Base-by-base conservation (phyloP, 2,329 filamentous ascomycete species). In the Sporothrix humicola region DNA sequence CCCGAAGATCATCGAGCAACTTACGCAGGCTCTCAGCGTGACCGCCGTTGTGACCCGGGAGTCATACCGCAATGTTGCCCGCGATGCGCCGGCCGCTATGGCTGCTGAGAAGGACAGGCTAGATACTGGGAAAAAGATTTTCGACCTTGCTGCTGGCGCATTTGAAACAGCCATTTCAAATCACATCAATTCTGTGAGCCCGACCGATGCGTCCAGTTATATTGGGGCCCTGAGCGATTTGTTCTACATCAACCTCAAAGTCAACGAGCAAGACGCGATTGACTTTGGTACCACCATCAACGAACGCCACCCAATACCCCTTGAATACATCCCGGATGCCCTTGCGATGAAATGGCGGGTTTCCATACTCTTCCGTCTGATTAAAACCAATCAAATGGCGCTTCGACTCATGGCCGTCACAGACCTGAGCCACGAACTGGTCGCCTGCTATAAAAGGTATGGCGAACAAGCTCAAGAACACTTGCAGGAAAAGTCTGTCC, bases 381-480 rank as follows among this genome's bases (percentile, higher is more conserved):
- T 98, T 71, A 90, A 88, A 78, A 95, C 93, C 73, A 91, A 93
- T 50, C 93, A 95, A 78, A 97, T 98, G 94, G 93, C 97, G 79
- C 85, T 98, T 52, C 91, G 95, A 52, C 92, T 97, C 13, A 87
- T 89, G 79, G 94, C 93, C 23, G 90, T 95, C 69, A 88, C 89
- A n/a, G 85, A 84, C 23, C 91, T 98, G 88, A 92, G 93, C 76
- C 80, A 79, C 9, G 90, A 93, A 44, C 85, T 98, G 50, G 87
- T 97, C 9, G 79, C 81, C 0, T 84, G 93, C 31, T 96, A 90
- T 86, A 88, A 86, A 73, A 84, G 84, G 9, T 84, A 87, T 76
- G 85, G 85, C n/a, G 86, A 87, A 72, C 79, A 74, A 77, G 83
- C 77, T 74, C 84, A 82, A 10, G 81, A 82, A 15, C 77, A 79